Evolutionary conservation across 75 land plant genomes (phyloP), one percentile per base, ranked within the genome.

Genomic region (Selaginella tamariscina): DNA sequence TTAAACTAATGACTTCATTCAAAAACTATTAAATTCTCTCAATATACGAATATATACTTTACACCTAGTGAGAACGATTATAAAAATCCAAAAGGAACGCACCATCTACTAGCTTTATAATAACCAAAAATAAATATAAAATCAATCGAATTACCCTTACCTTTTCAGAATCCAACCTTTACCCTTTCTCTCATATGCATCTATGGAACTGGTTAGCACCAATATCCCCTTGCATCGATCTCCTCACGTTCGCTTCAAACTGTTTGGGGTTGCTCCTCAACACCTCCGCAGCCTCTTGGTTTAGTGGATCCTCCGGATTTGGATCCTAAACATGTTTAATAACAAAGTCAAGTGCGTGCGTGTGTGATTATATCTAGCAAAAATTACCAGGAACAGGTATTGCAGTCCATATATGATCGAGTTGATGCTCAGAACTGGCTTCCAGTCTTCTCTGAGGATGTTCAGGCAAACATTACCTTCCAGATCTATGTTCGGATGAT

Each of bases 391-490:
- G 80, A 88, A 88, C 9, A 88, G 78, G 73, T 85, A 88, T 54
- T 75, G 78, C 49, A 88, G 70, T 29, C 92, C 92, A 74, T 86
- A 88, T 18, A 88, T 79, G 30, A 88, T 75, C 2, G 92, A 83
- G 69, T 86, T 86, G 72, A 88, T 81, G 56, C 88, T 86, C 0
- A 88, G 78, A 24, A 86, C 88, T 44, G 92, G 89, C 29, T 86
- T 88, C 92, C 92, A 88, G 55, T 88, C 89, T 75, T 88, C 92
- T 2, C 92, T 74, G 28, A 88, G 79, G 56, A 88, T 86, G 76
- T 88, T 88, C 64, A 88, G 83, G 71, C 92, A 86, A 20, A 88
- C 92, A 74, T 88, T 88, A 65, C 92, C 92, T 74, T 88, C 92
- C 81, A 88, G 74, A 78, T 88, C 92, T 56, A 86, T 88, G 65